These are phyloP conservation scores for Tulasnella sp. DNA, from an alignment of 768 basidiomycete genomes.

Conservation along the genomic window DNA sequence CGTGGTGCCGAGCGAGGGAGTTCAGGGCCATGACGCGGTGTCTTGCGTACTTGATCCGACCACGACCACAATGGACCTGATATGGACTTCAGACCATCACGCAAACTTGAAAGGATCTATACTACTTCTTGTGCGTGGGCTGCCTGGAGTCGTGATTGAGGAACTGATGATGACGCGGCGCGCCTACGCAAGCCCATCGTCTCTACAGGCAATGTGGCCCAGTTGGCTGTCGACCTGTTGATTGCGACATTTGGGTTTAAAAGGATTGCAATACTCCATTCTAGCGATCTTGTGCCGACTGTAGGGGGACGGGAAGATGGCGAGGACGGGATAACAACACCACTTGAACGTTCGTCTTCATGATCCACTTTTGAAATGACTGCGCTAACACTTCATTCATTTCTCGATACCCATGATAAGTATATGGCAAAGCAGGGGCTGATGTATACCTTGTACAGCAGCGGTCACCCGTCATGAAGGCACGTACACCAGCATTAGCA, in stretches of 20 bases:
- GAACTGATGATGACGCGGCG: not conserved
- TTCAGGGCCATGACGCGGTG: no score
- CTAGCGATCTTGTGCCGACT: conserved; percentile 53
- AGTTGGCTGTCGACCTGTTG: conserved; percentile 63
- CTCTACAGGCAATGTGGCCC: conserved; percentile 70
- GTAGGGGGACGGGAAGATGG: conserved; percentile 58
- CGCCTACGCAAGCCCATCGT: conserved; percentile 45
- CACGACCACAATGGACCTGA: no score
- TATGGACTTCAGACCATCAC: no score
- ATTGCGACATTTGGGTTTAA: conserved; percentile 51
- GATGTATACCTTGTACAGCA: conserved; percentile 60
- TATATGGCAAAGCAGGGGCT: conserved; percentile 44
- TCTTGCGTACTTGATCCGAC: no score
- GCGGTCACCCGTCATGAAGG: conserved; percentile 67
- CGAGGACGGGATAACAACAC: conserved; percentile 47
- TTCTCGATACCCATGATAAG: conserved; percentile 28
- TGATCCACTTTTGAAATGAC: conserved; percentile 3
- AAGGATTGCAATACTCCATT: conserved; percentile 51
- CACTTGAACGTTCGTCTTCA: conserved; percentile 53
- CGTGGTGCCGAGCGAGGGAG: no score
- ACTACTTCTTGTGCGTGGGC: not conserved
- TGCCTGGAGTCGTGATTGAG: not conserved
- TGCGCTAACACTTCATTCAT: not conserved
- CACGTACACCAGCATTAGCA: conserved; percentile 23
- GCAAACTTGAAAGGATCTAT: not conserved